Base-by-base conservation (phyloP, 2,329 filamentous ascomycete species). In the Hypoxylon sp. region DNA sequence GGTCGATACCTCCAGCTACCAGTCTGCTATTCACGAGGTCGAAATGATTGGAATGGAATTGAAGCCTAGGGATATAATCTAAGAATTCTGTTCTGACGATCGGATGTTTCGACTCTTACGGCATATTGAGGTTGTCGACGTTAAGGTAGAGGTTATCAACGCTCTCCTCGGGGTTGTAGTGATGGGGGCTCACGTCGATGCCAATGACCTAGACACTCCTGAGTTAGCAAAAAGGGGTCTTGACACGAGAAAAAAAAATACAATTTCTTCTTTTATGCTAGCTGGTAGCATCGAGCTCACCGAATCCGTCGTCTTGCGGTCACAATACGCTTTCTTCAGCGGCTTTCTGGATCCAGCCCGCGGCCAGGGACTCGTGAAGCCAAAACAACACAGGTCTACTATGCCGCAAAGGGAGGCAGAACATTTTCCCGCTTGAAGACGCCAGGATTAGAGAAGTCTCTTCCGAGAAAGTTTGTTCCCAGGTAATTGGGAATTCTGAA, bases 1-100 rank as follows among this genome's bases (percentile, higher is more conserved):
- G 82, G 75, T 94, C 86, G 74, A 97, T 92, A 0, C 93, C 94
- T 22, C 88, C 89, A 71, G 87, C 84, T 78, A 93, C 83, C 80
- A 92, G 86, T 72, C 90, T 88, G 73, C 93, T 97, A 75, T 97
- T 92, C 55, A 97, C 89, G 58, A 97, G 82, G 74, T 97, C 92
- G 82, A 97, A 97, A 62, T 90, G 84, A 76, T 90, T 90, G 56
- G 87, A 82, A 47, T 86, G 82, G 75, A 94, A 94, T 33, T 75
- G 74, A 51, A 79, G 70, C 22, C 77, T 79, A 51, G 54, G 22
- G 22, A 56, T 29, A 26, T 10, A 13, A 37, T 47, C 67, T 72
- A 62, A 75, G 66, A 63, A 42, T 58, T 59, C 46, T 65, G n/a
- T 3, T 39, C 31, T 29, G 39, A 35, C n/a, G 39, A 53, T 56